Evolutionary conservation across 179 eudicot genomes (phyloP), one percentile per base, ranked within the genome.

Genomic region (Beta corolliflora): DNA sequence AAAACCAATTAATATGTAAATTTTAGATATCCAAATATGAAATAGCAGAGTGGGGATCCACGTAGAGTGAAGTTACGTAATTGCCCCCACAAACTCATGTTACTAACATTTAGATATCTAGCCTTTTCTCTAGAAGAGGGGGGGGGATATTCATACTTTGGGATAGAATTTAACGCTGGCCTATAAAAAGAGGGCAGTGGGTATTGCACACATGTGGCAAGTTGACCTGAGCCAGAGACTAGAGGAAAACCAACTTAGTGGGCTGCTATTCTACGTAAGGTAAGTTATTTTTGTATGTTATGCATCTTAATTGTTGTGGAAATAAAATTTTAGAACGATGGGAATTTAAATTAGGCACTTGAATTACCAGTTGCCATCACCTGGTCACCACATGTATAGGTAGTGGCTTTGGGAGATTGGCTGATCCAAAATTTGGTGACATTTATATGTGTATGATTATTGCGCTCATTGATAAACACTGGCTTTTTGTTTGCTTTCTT

Each of bases 141-240:
- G 9, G 64, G 64, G 11, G 5, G 64, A 23, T 5, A 59, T 59
- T 23, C 64, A 61, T 61, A 21, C 13, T 21, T n/a, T 25, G 65
- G 36, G 36, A 31, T 31, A 31, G 36, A 31, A 31, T 31, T 31
- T 2, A 31, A 8, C 9, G 13, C 7, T 65, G 44, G 72, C 23
- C 72, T 68, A 68, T 68, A 68, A 9, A 66, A 68, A 16, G 44
- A 41, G 72, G 72, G 72, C 11, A 67, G 44, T 11, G 48, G 21
- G 48, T 14, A 5, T 58, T 58, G 61, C 19, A 6, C 16, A 25
- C 11, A 19, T 68, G 72, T n/a, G 8, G 52, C 9, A 44, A 68
- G 52, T 65, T 65, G 11, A 68, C 52, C 52, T 36, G 72, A 36
- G 23, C 23, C 21, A 44, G 72, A 68, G 52, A 68, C 72, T 44